Evolutionary conservation across 2,329 filamentous ascomycete species (phyloP).

Genomic region (Fusarium mangiferae): DNA sequence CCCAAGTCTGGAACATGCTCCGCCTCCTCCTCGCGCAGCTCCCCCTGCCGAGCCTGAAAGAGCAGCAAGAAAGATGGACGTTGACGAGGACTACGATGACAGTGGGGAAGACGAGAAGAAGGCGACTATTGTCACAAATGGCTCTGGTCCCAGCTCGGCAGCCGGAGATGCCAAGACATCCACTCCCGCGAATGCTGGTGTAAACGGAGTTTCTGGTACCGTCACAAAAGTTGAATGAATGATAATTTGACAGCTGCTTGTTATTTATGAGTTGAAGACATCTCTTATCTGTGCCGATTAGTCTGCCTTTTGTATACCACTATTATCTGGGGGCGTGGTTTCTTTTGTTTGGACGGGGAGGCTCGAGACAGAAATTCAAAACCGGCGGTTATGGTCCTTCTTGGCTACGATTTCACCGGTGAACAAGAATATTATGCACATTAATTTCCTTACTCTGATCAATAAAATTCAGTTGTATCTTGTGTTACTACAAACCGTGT

Average conservation of each 20-base stretch:
- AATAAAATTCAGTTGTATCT: conserved; percentile 21
- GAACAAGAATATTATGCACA: conserved; percentile 43
- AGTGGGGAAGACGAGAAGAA: conserved; percentile 88
- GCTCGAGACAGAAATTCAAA: conserved; percentile 34
- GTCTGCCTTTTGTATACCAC: conserved; percentile 40
- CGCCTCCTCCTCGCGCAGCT: conserved; percentile 55
- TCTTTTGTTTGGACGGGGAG: conserved; percentile 37
- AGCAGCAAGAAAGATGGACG: conserved; percentile 93
- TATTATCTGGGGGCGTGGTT: conserved; percentile 29
- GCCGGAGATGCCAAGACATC: conserved; percentile 63
- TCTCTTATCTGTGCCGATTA: conserved; percentile 33
- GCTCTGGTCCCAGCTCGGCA: conserved; percentile 58
- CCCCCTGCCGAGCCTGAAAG: conserved; percentile 76
- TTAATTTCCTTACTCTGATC: conserved; percentile 37
- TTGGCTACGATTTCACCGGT: conserved; percentile 46
- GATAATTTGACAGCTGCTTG: conserved; percentile 20
- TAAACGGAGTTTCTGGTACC: conserved; percentile 57
- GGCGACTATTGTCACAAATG: conserved; percentile 54
- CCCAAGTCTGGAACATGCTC: conserved; percentile 51
- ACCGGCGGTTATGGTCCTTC: conserved; percentile 38
- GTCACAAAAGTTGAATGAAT: conserved; percentile 59
- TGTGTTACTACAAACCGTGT: neutral
- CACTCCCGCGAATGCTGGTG: conserved; percentile 58
- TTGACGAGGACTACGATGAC: conserved; percentile 97
- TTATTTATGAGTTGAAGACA: conserved; percentile 41